A percentile compares a stretch with the other conserved stretches of the same genome.
These are phyloP conservation scores for Hymenoscyphus infarciens DNA, from an alignment of 2,329 filamentous ascomycete species.

Conservation along the genomic window DNA sequence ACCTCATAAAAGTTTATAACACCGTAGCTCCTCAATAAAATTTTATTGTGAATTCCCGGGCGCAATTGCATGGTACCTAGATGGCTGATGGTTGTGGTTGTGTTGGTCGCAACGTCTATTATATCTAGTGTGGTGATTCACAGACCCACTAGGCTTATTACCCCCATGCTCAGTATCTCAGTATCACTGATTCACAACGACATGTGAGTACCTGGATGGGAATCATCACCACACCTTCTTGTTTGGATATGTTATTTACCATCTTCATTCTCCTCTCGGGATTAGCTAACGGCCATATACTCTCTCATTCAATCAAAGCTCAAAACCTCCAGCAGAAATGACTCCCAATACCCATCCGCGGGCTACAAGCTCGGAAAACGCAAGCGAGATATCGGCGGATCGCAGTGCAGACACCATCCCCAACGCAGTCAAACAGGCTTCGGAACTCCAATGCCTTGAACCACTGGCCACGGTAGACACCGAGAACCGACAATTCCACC, in stretches of 20 bases:
- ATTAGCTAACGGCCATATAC: not conserved
- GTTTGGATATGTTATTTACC: not conserved
- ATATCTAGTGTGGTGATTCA: not conserved
- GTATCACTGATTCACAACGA: not conserved
- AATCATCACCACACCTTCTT: not conserved
- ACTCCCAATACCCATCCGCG: not conserved
- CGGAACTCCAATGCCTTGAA: not conserved
- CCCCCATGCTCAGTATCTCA: not conserved
- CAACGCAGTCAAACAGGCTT: not conserved
- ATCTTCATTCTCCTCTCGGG: not conserved
- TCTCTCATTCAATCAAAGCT: not conserved
- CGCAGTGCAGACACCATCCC: not conserved
- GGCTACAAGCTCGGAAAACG: not conserved
- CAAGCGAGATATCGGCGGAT: not conserved
- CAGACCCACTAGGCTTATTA: not conserved
- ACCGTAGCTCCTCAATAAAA: no score
- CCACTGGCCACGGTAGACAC: not conserved
- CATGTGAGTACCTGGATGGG: not conserved
- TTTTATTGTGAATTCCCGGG: not conserved
- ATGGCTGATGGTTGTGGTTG: not conserved
- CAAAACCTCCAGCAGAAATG: not conserved
- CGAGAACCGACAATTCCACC: not conserved
- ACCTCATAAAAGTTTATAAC: not conserved
- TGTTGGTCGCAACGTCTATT: not conserved
- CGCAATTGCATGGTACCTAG: not conserved